These are phyloP conservation scores for Orbilia blumenaviensis DNA, from an alignment of 2,329 filamentous ascomycete genomes.

Conservation along the genomic window DNA sequence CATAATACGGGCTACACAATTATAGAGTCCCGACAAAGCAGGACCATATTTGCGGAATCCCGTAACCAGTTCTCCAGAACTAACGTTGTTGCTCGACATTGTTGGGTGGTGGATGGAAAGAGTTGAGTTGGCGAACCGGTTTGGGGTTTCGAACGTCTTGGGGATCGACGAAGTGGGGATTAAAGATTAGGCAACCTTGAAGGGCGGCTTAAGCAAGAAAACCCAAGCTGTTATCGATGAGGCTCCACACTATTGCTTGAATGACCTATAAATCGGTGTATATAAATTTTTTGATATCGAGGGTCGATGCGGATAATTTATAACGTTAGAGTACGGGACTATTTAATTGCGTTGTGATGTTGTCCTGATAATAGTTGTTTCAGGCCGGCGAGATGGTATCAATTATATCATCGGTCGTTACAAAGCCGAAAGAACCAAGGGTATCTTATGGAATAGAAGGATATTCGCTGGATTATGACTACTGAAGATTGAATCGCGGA, in stretches of 20 bases:
- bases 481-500: slow-evolving; percentile 16
- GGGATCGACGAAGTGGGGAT: slow-evolving; percentile 45
- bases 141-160: slow-evolving; percentile 10
- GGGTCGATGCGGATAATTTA: slow-evolving; percentile 20
- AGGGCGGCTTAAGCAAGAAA: slow-evolving; percentile 4
- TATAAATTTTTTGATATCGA: slow-evolving; percentile 14
- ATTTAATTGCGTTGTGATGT: slow-evolving; percentile 43
- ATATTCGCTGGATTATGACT: slow-evolving; percentile 54
- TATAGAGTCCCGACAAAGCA: slow-evolving; percentile 44
- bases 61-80: slow-evolving; percentile 43
- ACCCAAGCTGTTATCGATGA: neutral
- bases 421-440: slow-evolving; percentile 28
- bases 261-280: neutral
- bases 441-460: slow-evolving; percentile 41
- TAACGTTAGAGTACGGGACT: slow-evolving; percentile 13
- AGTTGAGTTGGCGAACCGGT: slow-evolving; percentile 35
- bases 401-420: slow-evolving; percentile 44
- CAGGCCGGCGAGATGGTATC: slow-evolving; percentile 25
- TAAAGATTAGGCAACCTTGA: slow-evolving; percentile 21
- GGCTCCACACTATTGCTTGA: neutral
- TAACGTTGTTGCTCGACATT: slow-evolving; percentile 39
- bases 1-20: slow-evolving; percentile 42
- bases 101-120: slow-evolving; percentile 24
- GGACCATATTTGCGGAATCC: slow-evolving; percentile 51
- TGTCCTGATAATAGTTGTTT: slow-evolving; percentile 25